Conservation (phyloP, 805 yeast species). For the Metschnikowia lachancei region DNA sequence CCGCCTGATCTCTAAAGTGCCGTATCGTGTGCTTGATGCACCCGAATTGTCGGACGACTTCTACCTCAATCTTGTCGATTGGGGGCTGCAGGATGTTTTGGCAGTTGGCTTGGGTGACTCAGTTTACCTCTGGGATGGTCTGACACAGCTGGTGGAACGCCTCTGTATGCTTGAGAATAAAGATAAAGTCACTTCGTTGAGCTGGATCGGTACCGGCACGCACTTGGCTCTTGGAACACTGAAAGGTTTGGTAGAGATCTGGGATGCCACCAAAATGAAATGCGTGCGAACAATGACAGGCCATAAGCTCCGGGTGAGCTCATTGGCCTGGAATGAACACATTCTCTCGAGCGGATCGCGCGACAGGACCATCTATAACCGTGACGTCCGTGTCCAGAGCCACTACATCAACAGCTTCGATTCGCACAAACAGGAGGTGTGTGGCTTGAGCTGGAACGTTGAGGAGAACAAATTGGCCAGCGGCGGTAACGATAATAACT, state of each 20-base stretch:
- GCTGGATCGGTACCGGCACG: slow-evolving; percentile 94
- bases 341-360: slow-evolving; percentile 83
- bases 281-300: slow-evolving; percentile 92
- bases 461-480: slow-evolving; percentile 90
- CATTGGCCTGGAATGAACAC: slow-evolving; percentile 93
- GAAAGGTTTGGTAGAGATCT: slow-evolving; percentile 84
- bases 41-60: slow-evolving; percentile 94
- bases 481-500: slow-evolving; percentile 91
- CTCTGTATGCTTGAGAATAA: slow-evolving; percentile 68
- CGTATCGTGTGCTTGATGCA: slow-evolving; percentile 91
- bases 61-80: slow-evolving; percentile 85
- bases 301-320: slow-evolving; percentile 77
- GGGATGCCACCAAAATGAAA: slow-evolving; percentile 83
- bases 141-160: slow-evolving; percentile 76
- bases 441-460: slow-evolving; percentile 92
- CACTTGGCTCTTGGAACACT: slow-evolving; percentile 91
- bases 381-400: slow-evolving; percentile 86
- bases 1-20: slow-evolving; percentile 77
- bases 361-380: slow-evolving; percentile 78
- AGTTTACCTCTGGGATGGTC: slow-evolving; percentile 89
- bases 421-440: slow-evolving; percentile 88
- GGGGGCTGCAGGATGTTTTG: slow-evolving; percentile 87
- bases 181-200: slow-evolving; percentile 76
- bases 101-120: slow-evolving; percentile 89
- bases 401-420: slow-evolving; percentile 73